Percentiles rank a stretch among this genome's conserved stretches.
phyloP scores from a whole-genome alignment of 2,329 filamentous ascomycete species.

The Aspergillus costaricaensis region DNA sequence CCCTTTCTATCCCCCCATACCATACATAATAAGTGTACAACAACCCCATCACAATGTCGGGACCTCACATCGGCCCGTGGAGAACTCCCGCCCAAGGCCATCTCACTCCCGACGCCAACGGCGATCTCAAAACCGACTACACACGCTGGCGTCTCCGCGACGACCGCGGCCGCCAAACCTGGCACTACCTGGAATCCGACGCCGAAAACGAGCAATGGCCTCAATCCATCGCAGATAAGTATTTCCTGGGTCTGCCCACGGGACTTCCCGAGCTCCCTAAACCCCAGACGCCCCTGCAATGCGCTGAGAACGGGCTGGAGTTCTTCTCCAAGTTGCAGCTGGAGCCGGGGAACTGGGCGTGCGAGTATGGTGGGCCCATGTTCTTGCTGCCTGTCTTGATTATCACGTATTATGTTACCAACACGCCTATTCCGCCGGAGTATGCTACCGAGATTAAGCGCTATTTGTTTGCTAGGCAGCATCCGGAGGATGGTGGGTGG shows the following conservation, averaged over 20 bases:
- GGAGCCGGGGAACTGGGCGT: constrained; percentile 88
- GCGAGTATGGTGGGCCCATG: constrained; percentile 97
- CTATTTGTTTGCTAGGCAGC: constrained; percentile 82
- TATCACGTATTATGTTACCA: constrained; percentile 83
- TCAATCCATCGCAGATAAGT: constrained; percentile 86
- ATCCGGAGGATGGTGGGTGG: constrained; percentile 93
- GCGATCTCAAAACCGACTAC: constrained; percentile 68
- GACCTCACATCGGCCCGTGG: constrained; percentile 37
- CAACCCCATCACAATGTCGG: constrained; percentile 21
- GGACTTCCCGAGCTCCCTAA: constrained; percentile 70
- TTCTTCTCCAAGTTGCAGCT: constrained; percentile 92
- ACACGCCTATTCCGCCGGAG: constrained; percentile 78
- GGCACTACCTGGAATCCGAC: constrained; percentile 82
- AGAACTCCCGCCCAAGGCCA: constrained; percentile 38
- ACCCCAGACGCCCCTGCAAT: constrained; percentile 71
- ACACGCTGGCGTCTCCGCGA: constrained; percentile 82
- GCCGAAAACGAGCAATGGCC: constrained; percentile 76
- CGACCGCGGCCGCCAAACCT: constrained; percentile 83
- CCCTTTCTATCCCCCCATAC: background rate
- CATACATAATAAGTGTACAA: background rate
- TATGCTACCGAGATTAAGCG: constrained; percentile 87
- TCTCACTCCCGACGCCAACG: constrained; percentile 35
- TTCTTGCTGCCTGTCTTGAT: constrained; percentile 87
- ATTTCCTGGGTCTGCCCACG: constrained; percentile 75
- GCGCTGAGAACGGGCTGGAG: constrained; percentile 77